phyloP scores from a whole-genome alignment of 441 rosid genomes.

The Croton setiger region DNA sequence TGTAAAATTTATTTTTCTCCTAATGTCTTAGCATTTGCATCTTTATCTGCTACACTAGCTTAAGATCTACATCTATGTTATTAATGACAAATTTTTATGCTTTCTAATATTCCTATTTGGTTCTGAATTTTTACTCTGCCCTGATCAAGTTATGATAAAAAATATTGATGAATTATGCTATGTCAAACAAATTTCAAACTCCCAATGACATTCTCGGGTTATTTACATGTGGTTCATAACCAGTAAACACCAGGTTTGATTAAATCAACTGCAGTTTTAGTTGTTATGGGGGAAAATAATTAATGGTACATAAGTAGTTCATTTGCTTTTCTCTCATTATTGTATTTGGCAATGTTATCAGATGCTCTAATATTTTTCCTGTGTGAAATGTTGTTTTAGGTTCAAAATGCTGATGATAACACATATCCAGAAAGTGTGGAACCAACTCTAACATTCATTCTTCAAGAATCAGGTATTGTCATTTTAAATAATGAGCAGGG shows the following conservation, averaged over 20 bases:
- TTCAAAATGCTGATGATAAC: slow-evolving; percentile 99
- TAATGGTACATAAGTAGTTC: neutral
- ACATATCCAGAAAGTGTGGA: slow-evolving; percentile 64
- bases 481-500: slow-evolving; percentile 93
- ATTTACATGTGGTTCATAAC: neutral
- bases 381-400: slow-evolving; percentile 50
- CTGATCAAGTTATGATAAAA: neutral
- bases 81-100: neutral
- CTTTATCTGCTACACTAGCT: neutral
- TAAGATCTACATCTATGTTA: neutral
- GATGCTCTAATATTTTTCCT: neutral
- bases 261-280: neutral
- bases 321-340: slow-evolving; percentile 1
- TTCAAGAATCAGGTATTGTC: slow-evolving; percentile 69
- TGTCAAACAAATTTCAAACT: neutral
- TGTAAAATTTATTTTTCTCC: neutral
- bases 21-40: neutral
- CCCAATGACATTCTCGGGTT: neutral
- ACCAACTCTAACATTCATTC: slow-evolving; percentile 86
- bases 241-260: neutral
- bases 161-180: neutral
- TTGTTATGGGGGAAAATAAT: neutral
- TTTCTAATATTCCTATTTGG: neutral
- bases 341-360: slow-evolving; percentile 2
- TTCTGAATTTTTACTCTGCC: neutral